Evolutionary conservation across 1,284 basidiomycete species (phyloP).

Genomic region (Ceratobasidium sp.): DNA sequence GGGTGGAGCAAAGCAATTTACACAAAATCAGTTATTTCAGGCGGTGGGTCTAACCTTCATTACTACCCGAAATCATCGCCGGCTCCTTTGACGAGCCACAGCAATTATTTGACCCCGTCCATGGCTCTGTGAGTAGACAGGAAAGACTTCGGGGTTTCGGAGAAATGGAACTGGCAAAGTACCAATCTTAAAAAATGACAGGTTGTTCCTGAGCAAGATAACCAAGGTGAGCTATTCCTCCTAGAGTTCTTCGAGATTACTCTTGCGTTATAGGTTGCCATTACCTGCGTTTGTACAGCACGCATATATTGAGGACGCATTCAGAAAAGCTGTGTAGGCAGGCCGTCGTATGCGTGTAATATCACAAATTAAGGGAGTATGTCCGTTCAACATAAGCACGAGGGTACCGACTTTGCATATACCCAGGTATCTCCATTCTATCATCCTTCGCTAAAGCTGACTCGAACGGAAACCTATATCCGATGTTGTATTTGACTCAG

Average conservation of each 20-base stretch:
- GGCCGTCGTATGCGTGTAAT: neutral
- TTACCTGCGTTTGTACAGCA: neutral
- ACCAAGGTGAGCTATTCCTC: too few relatives aligned
- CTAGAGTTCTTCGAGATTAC: neutral
- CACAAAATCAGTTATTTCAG: slow-evolving; percentile 7
- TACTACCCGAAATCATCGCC: neutral
- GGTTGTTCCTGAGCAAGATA: slow-evolving; percentile 3
- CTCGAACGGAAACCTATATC: neutral
- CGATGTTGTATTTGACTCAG: neutral
- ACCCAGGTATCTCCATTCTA: neutral
- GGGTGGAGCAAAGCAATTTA: neutral
- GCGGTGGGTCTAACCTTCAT: neutral
- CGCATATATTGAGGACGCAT: slow-evolving; percentile 11
- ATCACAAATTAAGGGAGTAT: neutral
- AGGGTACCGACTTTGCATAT: neutral
- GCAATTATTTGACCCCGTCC: neutral
- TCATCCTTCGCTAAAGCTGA: neutral
- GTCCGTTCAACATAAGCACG: neutral
- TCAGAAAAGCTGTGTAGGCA: neutral
- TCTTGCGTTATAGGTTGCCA: neutral
- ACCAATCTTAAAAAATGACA: neutral
- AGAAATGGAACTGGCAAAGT: neutral
- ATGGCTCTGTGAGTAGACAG: neutral
- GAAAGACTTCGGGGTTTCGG: neutral
- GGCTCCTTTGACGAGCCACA: neutral